Conservation (phyloP, 1,139 yeast species). For the Blastobotrys ciferrii region DNA sequence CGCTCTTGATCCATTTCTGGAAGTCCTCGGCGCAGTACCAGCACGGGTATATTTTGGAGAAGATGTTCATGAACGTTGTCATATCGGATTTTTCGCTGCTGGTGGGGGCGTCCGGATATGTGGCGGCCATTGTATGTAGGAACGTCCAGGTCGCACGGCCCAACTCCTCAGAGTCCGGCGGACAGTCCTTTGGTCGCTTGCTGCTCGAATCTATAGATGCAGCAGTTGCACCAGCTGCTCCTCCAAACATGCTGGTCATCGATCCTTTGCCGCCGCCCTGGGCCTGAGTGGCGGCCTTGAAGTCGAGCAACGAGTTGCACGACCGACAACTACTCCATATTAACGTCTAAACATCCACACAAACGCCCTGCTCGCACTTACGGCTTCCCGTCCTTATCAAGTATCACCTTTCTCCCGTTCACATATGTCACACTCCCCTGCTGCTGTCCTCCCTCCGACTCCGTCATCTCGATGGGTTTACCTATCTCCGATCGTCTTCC, state of each 20-base stretch:
- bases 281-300: conserved; percentile 52
- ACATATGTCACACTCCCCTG: conserved; percentile 22
- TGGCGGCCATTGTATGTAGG: conserved; percentile 86
- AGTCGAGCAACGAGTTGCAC: conserved; percentile 75
- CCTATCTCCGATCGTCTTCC: no score
- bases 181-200: conserved; percentile 48
- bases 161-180: conserved; percentile 80
- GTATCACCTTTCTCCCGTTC: conserved; percentile 65
- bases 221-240: conserved; percentile 18
- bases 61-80: conserved; percentile 63
- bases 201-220: conserved; percentile 10
- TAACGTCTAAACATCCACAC: conserved; percentile 6
- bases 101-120: conserved; percentile 72
- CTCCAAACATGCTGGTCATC: conserved; percentile 22
- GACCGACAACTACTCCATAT: conserved; percentile 61
- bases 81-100: conserved; percentile 65
- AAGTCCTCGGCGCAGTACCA: conserved; percentile 93
- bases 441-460: conserved; percentile 6
- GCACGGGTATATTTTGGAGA: conserved; percentile 87
- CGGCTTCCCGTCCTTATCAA: conserved; percentile 91
- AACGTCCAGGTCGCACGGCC: conserved; percentile 94
- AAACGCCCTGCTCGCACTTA: conserved; percentile 42
- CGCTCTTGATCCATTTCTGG: conserved; percentile 53
- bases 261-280: conserved; percentile 17
- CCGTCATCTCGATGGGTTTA: background rate